A percentile compares a stretch with the other conserved stretches of the same genome.
Evolutionary conservation across 2,329 filamentous ascomycete species (phyloP).

Genomic region (Sclerotinia glacialis): DNA sequence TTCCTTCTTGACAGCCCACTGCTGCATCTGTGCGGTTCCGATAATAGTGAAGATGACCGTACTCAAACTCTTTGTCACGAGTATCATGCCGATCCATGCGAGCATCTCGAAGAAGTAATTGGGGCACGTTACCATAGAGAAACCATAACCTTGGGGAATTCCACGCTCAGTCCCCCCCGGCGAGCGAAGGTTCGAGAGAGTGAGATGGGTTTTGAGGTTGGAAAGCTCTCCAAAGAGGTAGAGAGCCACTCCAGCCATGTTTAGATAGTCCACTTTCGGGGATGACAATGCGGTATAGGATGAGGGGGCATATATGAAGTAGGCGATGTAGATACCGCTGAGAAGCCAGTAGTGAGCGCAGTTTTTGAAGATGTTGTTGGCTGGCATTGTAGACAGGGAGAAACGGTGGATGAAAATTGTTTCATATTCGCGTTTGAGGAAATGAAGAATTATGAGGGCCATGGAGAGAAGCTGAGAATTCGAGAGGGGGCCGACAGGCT

Average conservation of each 20-base stretch:
- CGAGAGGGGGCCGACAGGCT: slow-evolving; percentile 52
- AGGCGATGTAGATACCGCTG: slow-evolving; percentile 75
- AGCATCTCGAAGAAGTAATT: slow-evolving; percentile 95
- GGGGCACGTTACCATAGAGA: slow-evolving; percentile 84
- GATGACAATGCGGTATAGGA: slow-evolving; percentile 57
- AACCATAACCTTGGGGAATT: slow-evolving; percentile 83
- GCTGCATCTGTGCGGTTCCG: slow-evolving; percentile 74
- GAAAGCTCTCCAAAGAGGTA: slow-evolving; percentile 75
- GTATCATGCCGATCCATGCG: slow-evolving; percentile 78
- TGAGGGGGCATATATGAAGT: slow-evolving; percentile 78
- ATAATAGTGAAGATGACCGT: slow-evolving; percentile 73
- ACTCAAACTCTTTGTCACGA: slow-evolving; percentile 75
- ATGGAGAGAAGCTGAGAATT: slow-evolving; percentile 71
- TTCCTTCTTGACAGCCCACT: slow-evolving; percentile 93
- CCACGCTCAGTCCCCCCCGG: slow-evolving; percentile 80
- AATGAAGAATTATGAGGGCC: slow-evolving; percentile 75
- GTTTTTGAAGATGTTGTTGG: slow-evolving; percentile 90
- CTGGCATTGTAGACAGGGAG: slow-evolving; percentile 90
- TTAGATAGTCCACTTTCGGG: slow-evolving; percentile 45
- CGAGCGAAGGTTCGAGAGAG: slow-evolving; percentile 73
- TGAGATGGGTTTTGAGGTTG: slow-evolving; percentile 78
- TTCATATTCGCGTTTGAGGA: slow-evolving; percentile 92
- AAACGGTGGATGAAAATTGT: slow-evolving; percentile 95
- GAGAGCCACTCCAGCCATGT: slow-evolving; percentile 66
- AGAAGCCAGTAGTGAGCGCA: slow-evolving; percentile 89